Evolutionary conservation across 2,329 filamentous ascomycete genomes (phyloP), one percentile per base, ranked within the genome.

Genomic region (Penicillium hordei): DNA sequence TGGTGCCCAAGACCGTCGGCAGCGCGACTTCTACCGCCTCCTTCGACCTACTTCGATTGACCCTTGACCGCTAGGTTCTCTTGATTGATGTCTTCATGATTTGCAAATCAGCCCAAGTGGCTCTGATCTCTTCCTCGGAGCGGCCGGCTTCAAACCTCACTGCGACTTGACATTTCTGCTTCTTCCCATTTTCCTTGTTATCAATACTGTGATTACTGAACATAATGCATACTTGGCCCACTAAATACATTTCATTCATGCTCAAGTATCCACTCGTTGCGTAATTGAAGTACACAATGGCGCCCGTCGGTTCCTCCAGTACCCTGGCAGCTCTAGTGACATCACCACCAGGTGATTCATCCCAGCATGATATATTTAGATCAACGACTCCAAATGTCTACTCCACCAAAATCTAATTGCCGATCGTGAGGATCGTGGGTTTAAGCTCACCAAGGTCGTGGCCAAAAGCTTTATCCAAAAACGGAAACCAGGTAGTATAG

Each of bases 191-290:
- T 55, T 57, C 27, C 55, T 46, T 61, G 51, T 63, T 38, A 58
- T 52, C 57, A 59, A 55, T 43, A 25, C 39, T 46, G 33, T 25
- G 33, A 23, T 34, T 31, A 52, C 40, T 53, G 62, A 62, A 65
- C 58, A 64, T 65, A 65, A 56, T 58, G 42, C 10, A 27, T 46
- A 34, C 27, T 19, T 17, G 25, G 39, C 17, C 45, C 21, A 13
- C 15, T 36, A 15, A 10, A n/a, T 36, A 3, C 25, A 1, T 34
- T 34, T 25, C 19, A 23, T 10, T 2, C 10, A 10, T 43, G 9
- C 29, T 10, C 15, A 5, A 48, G 9, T 36, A 8, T n/a, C 15
- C 21, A 5, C 34, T 19, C n/a, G 7, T 34, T 33, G 4, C 13
- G 17, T 25, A 25, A 34, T 46, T 17, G 17, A 42, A 9, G 19